A percentile compares a stretch with the other conserved stretches of the same genome.
Conservation (phyloP, 192 early-diverging fungal genomes). For the Chytriomyces sp. region DNA sequence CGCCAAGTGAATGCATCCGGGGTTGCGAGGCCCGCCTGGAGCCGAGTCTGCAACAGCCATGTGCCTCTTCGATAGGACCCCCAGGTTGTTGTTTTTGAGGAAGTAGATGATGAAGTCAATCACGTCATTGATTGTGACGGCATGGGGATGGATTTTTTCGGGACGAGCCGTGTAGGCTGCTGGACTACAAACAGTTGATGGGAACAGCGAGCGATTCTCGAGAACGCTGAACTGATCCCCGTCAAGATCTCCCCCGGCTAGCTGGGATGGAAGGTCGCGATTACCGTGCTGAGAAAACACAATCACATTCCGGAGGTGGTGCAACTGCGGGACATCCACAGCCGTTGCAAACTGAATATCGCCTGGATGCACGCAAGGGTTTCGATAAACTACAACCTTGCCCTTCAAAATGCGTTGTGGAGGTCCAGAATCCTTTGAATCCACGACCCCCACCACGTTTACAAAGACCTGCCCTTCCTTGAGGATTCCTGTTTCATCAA, state of each 20-base stretch:
- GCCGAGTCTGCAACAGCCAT: slow-evolving; percentile 64
- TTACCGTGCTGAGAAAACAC: slow-evolving; percentile 65
- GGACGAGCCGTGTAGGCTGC: not conserved
- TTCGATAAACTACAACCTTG: slow-evolving; percentile 9
- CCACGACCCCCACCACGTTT: not conserved
- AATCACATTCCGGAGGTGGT: slow-evolving; percentile 34
- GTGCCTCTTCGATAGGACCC: slow-evolving; percentile 62
- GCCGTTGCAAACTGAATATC: slow-evolving; percentile 25
- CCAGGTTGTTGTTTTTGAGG: slow-evolving; percentile 29
- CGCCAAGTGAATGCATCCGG: slow-evolving; percentile 63
- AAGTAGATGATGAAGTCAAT: slow-evolving; percentile 8
- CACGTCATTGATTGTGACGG: slow-evolving; percentile 27
- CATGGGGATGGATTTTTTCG: not conserved
- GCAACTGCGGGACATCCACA: slow-evolving; percentile 17
- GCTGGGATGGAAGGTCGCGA: slow-evolving; percentile 66
- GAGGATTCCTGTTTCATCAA: slow-evolving; percentile 24
- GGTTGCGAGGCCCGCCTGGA: slow-evolving; percentile 52
- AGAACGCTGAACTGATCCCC: slow-evolving; percentile 16
- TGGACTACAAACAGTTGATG: not conserved
- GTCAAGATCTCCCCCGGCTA: slow-evolving; percentile 40
- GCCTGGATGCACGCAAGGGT: slow-evolving; percentile 36
- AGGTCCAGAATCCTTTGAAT: not conserved
- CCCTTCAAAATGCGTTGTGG: not conserved
- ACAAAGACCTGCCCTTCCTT: slow-evolving; percentile 20
- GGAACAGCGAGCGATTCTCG: not conserved